These are phyloP conservation scores for Ophiostoma quercus DNA, from an alignment of 2,329 filamentous ascomycete species.

Conservation along the genomic window DNA sequence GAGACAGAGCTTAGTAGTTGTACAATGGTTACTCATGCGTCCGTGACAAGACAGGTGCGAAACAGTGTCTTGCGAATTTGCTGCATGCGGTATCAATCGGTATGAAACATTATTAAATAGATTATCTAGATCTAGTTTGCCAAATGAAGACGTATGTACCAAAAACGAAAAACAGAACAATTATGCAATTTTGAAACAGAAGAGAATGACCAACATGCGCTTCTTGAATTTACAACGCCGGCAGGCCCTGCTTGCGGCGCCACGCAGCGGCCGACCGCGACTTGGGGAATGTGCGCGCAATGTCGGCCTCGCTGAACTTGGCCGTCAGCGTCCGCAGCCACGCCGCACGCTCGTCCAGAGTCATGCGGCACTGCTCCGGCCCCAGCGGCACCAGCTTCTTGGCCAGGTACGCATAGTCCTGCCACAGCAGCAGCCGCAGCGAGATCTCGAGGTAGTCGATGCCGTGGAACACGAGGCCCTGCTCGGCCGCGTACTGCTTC, in stretches of 20 bases:
- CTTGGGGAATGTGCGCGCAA: conserved; percentile 49
- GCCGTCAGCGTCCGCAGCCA: conserved; percentile 62
- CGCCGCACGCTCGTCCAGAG: conserved; percentile 55
- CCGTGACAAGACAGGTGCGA: neutral
- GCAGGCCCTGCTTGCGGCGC: conserved; percentile 25
- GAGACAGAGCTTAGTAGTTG: neutral
- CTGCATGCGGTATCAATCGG: too few species aligned
- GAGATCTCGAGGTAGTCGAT: conserved; percentile 79
- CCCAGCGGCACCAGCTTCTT: conserved; percentile 69
- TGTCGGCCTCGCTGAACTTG: conserved; percentile 60
- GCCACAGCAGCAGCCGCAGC: conserved; percentile 60
- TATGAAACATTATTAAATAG: neutral
- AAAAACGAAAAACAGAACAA: neutral
- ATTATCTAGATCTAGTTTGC: neutral
- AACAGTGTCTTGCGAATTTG: too few species aligned
- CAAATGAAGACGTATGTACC: neutral
- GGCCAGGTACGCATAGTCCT: conserved; percentile 67
- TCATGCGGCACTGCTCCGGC: conserved; percentile 59
- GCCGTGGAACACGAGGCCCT: conserved; percentile 71
- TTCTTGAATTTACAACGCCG: neutral
- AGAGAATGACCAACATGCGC: neutral
- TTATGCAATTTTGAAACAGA: neutral
- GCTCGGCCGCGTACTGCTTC: conserved; percentile 57
- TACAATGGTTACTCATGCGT: neutral
- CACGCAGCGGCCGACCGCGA: conserved; percentile 26